A percentile compares a stretch with the other conserved stretches of the same genome.
Conservation (phyloP, 2,329 filamentous ascomycete genomes). For the Neopestalotiopsis sp. region DNA sequence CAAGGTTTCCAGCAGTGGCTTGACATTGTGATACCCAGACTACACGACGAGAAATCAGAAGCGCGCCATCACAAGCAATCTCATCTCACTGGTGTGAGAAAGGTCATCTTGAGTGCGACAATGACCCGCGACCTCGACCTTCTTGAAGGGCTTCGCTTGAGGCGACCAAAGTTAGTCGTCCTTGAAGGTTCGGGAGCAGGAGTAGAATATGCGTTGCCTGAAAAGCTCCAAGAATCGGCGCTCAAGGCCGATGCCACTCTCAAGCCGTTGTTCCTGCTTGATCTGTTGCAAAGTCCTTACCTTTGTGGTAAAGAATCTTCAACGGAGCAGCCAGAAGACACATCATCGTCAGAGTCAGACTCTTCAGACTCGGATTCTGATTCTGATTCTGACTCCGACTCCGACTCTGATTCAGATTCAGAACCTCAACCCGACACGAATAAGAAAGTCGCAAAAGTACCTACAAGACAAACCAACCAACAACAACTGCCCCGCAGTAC, state of each 20-base stretch:
- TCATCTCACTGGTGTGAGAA: conserved; percentile 66
- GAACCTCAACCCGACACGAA: conserved; percentile 21
- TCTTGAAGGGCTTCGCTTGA: conserved; percentile 74
- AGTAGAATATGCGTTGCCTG: conserved; percentile 63
- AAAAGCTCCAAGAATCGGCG: conserved; percentile 66
- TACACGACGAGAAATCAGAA: conserved; percentile 54
- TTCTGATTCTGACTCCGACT: conserved; percentile 34
- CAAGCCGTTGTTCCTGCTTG: conserved; percentile 85
- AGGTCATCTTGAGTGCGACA: conserved; percentile 88
- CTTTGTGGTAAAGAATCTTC: conserved; percentile 38
- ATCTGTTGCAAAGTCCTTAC: conserved; percentile 68
- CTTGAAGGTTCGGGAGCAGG: conserved; percentile 61
- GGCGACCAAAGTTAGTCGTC: conserved; percentile 76
- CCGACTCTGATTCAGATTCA: conserved; percentile 33
- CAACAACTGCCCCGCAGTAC: conserved; percentile 46
- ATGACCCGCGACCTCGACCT: conserved; percentile 88
- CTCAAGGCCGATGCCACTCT: conserved; percentile 73
- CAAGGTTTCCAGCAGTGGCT: conserved; percentile 95
- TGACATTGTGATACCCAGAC: conserved; percentile 69
- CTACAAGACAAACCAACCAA: conserved; percentile 24
- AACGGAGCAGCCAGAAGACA: conserved; percentile 38
- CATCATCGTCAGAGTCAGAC: conserved; percentile 33
- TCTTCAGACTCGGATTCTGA: conserved; percentile 42
- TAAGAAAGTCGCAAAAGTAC: background rate
- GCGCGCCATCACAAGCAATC: conserved; percentile 60